Conservation (phyloP, 768 basidiomycete genomes). For the Ramaria sp. region DNA sequence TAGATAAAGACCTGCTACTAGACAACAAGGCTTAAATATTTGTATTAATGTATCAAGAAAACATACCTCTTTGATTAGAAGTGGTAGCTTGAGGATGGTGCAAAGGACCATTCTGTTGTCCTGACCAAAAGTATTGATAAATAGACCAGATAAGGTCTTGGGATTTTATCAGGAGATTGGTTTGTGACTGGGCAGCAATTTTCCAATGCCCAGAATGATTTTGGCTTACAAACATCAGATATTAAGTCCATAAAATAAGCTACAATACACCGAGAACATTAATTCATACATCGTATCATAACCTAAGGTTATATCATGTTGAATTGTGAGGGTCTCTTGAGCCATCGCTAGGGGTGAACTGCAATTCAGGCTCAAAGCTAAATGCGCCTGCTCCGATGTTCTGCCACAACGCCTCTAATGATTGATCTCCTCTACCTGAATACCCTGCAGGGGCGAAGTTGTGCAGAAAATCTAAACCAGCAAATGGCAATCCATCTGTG, state of each 20-base stretch:
- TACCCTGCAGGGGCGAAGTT: slow-evolving; percentile 50
- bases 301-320: not conserved
- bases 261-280: not conserved
- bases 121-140: too few relatives aligned
- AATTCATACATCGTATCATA: not conserved
- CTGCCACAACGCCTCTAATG: slow-evolving; percentile 33
- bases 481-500: slow-evolving; percentile 70
- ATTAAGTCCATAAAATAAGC: not conserved
- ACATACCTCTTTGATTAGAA: too few relatives aligned
- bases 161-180: too few relatives aligned
- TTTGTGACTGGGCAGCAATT: too few relatives aligned
- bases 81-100: too few relatives aligned
- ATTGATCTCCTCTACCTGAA: slow-evolving; percentile 20
- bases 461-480: slow-evolving; percentile 73
- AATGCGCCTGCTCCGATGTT: slow-evolving; percentile 67
- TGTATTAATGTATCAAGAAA: too few relatives aligned
- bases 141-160: too few relatives aligned
- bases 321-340: not conserved
- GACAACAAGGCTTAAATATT: too few relatives aligned
- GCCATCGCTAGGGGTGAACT: slow-evolving; percentile 39
- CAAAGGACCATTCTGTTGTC: too few relatives aligned
- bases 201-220: too few relatives aligned
- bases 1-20: too few relatives aligned
- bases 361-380: slow-evolving; percentile 66
- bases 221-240: not conserved